Percentiles rank a stretch among this genome's conserved stretches.
Evolutionary conservation across 2,329 filamentous ascomycete species (phyloP).

Genomic region (Incumbomyces delicatus): DNA sequence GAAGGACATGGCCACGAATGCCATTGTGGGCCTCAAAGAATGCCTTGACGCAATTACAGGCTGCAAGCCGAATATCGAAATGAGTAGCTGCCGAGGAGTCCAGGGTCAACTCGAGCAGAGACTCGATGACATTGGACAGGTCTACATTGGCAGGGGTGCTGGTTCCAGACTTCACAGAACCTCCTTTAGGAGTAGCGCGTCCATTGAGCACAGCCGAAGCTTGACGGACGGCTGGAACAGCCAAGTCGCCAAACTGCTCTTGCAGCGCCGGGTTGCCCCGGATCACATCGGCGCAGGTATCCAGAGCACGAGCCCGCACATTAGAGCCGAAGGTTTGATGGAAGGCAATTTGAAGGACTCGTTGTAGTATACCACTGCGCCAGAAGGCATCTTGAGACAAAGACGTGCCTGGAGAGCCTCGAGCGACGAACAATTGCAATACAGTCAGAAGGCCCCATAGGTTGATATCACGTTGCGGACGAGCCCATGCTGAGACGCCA

Average conservation of each 20-base stretch:
- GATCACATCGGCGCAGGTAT: constrained; percentile 81
- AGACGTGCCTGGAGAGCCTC: constrained; percentile 67
- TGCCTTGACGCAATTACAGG: constrained; percentile 82
- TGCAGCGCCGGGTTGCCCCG: constrained; percentile 69
- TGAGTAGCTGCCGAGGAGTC: constrained; percentile 55
- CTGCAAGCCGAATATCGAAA: constrained; percentile 73
- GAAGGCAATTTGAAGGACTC: constrained; percentile 76
- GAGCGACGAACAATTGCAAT: constrained; percentile 72
- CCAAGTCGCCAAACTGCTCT: constrained; percentile 78
- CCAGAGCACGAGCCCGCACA: constrained; percentile 76
- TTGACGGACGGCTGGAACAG: constrained; percentile 46
- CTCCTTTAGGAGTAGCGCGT: constrained; percentile 16
- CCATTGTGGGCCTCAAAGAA: constrained; percentile 77
- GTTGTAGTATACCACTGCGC: constrained; percentile 68
- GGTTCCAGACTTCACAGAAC: constrained; percentile 31
- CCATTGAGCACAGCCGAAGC: constrained; percentile 26
- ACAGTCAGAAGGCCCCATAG: constrained; percentile 83
- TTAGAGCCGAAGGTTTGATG: constrained; percentile 59
- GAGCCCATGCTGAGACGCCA: constrained; percentile 62
- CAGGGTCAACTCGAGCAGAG: constrained; percentile 72
- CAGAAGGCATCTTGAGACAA: constrained; percentile 82
- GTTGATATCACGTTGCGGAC: constrained; percentile 75
- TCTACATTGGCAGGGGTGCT: constrained; percentile 21
- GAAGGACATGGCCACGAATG: constrained; percentile 76
- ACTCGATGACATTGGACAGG: constrained; percentile 84